Evolutionary conservation across 208 protist species (phyloP), one percentile per base, ranked within the genome.

Genomic region (Trypanosoma platydactyli): DNA sequence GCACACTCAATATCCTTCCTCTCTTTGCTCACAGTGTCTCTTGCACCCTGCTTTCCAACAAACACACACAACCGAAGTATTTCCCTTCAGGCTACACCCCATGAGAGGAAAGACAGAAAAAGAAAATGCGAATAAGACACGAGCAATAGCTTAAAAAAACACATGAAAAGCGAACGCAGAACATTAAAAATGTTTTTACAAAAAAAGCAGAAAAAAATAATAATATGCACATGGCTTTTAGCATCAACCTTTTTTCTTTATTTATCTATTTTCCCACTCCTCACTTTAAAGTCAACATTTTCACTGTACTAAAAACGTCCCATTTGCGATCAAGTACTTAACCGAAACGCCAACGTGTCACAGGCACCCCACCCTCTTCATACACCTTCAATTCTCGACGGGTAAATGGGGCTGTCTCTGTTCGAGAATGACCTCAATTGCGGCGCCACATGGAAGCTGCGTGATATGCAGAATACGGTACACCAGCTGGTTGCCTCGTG

Each of bases 381-480:
- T 38, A 38, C 33, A 38, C 33, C 5, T 9, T 11, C 33, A 9
- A 38, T 58, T 18, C 46, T 44, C 48, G 7, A 38, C 29, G 1
- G 62, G 57, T 18, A 49, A 45, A 51, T 20, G 30, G 63, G 33
- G 12, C 5, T 35, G 22, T 22, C 69, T 22, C n/a, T 33, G 18
- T 40, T 75, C 69, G 15, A 75, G 48, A 4, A 75, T 56, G 40
- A 68, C 5, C 42, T 59, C 60, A 29, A 75, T 46, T 2, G n/a
- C 18, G 22, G 61, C 52, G 44, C 33, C 22, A 56, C 4, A 63
- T n/a, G n/a, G 46, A 22, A 75, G 69, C 44, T 30, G 38, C 18
- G 62, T 53, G 16, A 68, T 61, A 7, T 54, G 53, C 35, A 75
- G 11, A 6, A 68, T 25, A n/a, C 69, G 69, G 29, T 25, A 75